Percentiles rank a stretch among this genome's conserved stretches.
phyloP scores from a whole-genome alignment of 192 early-diverging fungal species.

The Backusella tuberculispora region DNA sequence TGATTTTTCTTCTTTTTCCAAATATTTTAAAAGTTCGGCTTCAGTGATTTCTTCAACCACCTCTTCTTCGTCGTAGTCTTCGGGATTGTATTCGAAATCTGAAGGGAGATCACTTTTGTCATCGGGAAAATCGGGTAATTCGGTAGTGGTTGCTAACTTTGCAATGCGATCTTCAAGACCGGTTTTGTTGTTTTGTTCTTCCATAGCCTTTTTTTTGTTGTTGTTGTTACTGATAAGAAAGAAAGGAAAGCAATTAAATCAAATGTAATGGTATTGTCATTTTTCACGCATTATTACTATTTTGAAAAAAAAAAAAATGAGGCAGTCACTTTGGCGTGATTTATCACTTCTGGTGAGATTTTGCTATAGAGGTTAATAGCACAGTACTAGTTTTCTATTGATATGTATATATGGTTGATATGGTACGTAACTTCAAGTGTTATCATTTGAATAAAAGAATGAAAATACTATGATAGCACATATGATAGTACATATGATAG shows the following conservation, averaged over 20 bases:
- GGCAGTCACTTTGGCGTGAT: background rate
- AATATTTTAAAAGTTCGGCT: conserved; percentile 47
- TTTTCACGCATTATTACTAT: background rate
- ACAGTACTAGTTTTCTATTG: too few relatives aligned
- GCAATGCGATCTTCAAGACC: conserved; percentile 45
- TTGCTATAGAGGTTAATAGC: too few relatives aligned
- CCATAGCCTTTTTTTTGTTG: background rate
- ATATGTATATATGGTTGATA: too few relatives aligned
- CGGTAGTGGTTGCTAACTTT: conserved; percentile 29
- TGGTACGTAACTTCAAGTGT: too few relatives aligned
- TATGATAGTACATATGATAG: too few relatives aligned
- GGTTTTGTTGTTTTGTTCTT: conserved; percentile 10
- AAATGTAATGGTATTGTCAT: background rate
- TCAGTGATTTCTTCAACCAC: conserved; percentile 56
- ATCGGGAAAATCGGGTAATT: conserved; percentile 53
- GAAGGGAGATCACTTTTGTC: conserved; percentile 55
- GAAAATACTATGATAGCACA: too few relatives aligned
- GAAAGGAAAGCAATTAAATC: too few relatives aligned
- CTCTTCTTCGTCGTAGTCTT: conserved; percentile 48
- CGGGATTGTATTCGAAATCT: conserved; percentile 55
- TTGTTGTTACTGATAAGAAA: too few relatives aligned
- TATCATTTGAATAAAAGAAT: too few relatives aligned
- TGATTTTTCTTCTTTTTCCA: conserved; percentile 48
- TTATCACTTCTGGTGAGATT: background rate
- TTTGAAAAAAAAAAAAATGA: background rate